Base-by-base conservation (phyloP, 352 stramenopile species). In the Globisporangium heterothallicum region DNA sequence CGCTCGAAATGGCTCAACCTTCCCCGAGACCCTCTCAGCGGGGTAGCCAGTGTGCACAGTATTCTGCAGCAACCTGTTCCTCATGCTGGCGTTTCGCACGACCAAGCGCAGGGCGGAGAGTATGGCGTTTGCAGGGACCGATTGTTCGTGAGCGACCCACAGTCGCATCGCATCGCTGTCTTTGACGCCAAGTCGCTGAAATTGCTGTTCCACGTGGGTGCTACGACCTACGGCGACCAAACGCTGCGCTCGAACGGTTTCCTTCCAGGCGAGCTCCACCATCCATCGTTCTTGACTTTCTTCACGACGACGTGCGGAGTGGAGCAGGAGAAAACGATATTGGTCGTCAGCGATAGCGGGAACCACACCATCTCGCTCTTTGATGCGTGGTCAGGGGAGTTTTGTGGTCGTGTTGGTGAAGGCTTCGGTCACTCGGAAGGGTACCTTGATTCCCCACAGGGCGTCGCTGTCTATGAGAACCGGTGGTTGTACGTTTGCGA, bases 311-410 rank as follows among this genome's bases (percentile, higher is more conserved):
- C 14, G 19, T 21, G 3, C 22, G n/a, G 19, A 12, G 48, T 27
- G 35, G 6, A n/a, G n/a, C 2, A 21, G 25, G 8, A 27, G 18
- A 10, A 34, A 7, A 34, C 13, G 19, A 36, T 0, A 27, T 64
- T 0, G 25, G 49, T 81, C 3, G 66, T 91, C 2, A 79, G 70
- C 12, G 75, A 88, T 58, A 77, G 59, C 34, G 73, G 71, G 21
- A 91, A 91, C 41, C 75, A 91, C 45, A 63, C 13, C 14, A 35
- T 91, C 7, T 78, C 72, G 6, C 26, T 85, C 2, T 88, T 91
- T 59, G 60, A 88, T 24, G 59, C 65, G 0, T 42, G 8, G 3
- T 64, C 42, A 6, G 60, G 74, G 4, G 53, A 41, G 18, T 86
- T 79, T 38, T 55, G 40, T 1, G 22, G 53, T n/a, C 64, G 62